phyloP scores from a whole-genome alignment of 495 filamentous ascomycete genomes.

The Podospora conica region DNA sequence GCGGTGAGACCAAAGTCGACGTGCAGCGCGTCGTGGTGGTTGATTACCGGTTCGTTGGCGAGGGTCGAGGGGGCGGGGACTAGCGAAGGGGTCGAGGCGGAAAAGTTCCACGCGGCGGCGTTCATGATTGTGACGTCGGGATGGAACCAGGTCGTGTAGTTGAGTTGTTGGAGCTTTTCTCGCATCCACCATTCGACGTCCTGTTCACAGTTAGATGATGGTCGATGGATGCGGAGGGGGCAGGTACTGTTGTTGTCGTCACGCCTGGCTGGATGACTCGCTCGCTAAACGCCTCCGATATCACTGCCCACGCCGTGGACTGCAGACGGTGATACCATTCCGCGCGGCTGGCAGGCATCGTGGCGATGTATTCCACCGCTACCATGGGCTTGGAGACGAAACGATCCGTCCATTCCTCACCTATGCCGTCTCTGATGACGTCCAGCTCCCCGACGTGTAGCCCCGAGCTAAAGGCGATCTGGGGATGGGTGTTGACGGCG shows the following conservation, averaged over 20 bases:
- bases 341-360: conserved; percentile 33
- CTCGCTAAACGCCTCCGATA: conserved; percentile 42
- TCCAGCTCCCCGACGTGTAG: conserved; percentile 41
- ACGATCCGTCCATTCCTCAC: conserved; percentile 27
- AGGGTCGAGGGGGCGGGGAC: neutral
- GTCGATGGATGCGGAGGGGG: neutral
- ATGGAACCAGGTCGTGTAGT: conserved; percentile 47
- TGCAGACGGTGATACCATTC: conserved; percentile 38
- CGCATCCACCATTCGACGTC: conserved; percentile 47
- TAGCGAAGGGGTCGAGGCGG: neutral
- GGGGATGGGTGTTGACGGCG: conserved; percentile 35
- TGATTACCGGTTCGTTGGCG: conserved; percentile 16
- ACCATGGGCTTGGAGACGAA: conserved; percentile 38
- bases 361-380: conserved; percentile 40
- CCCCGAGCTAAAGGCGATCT: conserved; percentile 38
- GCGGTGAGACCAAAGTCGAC: conserved; percentile 45
- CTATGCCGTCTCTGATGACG: conserved; percentile 26
- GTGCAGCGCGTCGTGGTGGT: conserved; percentile 40
- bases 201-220: conserved; percentile 7
- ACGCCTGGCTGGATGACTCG: conserved; percentile 35
- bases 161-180: conserved; percentile 37
- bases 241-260: conserved; percentile 36
- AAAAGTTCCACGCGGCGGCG: conserved; percentile 12
- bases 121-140: conserved; percentile 37
- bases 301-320: conserved; percentile 44